Evolutionary conservation across 352 stramenopile species (phyloP), one percentile per base, ranked within the genome.

Genomic region (Peronospora destructor): DNA sequence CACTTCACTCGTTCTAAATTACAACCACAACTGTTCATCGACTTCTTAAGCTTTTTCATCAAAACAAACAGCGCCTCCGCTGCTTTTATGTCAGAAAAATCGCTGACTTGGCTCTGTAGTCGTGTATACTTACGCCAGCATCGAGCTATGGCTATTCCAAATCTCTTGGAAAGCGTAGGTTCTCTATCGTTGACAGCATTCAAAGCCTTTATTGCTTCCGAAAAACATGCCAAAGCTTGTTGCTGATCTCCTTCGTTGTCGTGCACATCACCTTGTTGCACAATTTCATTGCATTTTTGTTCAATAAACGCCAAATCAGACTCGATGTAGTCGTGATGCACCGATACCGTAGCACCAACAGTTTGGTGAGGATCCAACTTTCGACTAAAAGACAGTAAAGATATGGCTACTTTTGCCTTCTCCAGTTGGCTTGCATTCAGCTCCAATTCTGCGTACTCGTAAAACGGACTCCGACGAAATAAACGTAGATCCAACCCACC

Each of bases 401-500:
- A 66, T 33, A 85, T 64, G 2, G 78, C 67, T 17, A 67, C 44
- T 41, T 70, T 70, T 4, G 76, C 78, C 37, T 85, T 66, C 23
- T 61, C 61, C 17, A 71, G 64, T 0, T 68, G 64, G 34, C 50
- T 60, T 19, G 72, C 58, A 28, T 77, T 70, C 11, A 87, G 48
- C 19, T 89, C 69, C 38, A 90, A 41, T 48, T 84, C 64, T 7
- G 74, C 76, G 25, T 77, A 90, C 37, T 83, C 64, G 39, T 74
- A 78, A 55, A 85, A 84, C 14, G 78, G 78, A 21, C 61, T 55
- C 14, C 62, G 72, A 41, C 68, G 66, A n/a, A 84, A 85, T 10
- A 71, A 69, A 13, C 40, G 47, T 17, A 85, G 59, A n/a, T 75
- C 58, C 3, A 90, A 28, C 6, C 74, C 71, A 32, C 76, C 69